These are phyloP conservation scores for Xanthoconium separans DNA, from an alignment of 1,284 basidiomycete species.

Conservation along the genomic window DNA sequence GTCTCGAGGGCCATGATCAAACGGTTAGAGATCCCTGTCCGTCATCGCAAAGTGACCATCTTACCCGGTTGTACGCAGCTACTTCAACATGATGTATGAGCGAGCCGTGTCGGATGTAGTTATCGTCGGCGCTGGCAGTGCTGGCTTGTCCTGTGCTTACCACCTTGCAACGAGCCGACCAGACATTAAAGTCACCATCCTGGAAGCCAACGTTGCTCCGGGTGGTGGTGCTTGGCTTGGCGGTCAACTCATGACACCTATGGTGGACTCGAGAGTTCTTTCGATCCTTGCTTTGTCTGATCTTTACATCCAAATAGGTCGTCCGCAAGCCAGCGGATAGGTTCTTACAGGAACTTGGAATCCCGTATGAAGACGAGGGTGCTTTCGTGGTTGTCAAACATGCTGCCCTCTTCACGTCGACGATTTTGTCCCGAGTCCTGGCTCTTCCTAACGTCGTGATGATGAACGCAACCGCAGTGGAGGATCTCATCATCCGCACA, in stretches of 20 bases:
- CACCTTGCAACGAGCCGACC: slow-evolving; percentile 67
- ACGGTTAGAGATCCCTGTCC: slow-evolving; percentile 40
- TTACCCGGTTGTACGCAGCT: slow-evolving; percentile 38
- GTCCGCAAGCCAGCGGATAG: slow-evolving; percentile 80
- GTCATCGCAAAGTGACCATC: neutral
- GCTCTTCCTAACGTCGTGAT: slow-evolving; percentile 73
- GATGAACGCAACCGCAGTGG: slow-evolving; percentile 77
- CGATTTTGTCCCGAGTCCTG: slow-evolving; percentile 73
- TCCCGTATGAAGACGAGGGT: slow-evolving; percentile 83
- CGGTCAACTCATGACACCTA: slow-evolving; percentile 82
- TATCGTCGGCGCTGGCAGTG: slow-evolving; percentile 79
- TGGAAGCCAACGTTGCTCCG: slow-evolving; percentile 84
- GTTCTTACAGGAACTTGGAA: slow-evolving; percentile 71
- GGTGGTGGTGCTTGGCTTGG: slow-evolving; percentile 80
- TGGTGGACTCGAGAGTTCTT: slow-evolving; percentile 45
- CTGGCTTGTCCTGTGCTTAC: slow-evolving; percentile 80
- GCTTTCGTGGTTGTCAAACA: slow-evolving; percentile 80
- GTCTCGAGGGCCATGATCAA: slow-evolving; percentile 81
- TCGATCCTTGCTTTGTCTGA: neutral
- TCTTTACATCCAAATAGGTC: slow-evolving; percentile 41
- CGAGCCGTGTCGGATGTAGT: slow-evolving; percentile 76
- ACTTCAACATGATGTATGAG: slow-evolving; percentile 74
- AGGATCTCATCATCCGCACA: slow-evolving; percentile 70
- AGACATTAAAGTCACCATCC: slow-evolving; percentile 77
- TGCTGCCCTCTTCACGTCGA: slow-evolving; percentile 81